These are phyloP conservation scores for Epichloe aotearoae DNA, from an alignment of 2,329 filamentous ascomycete genomes.

Conservation along the genomic window DNA sequence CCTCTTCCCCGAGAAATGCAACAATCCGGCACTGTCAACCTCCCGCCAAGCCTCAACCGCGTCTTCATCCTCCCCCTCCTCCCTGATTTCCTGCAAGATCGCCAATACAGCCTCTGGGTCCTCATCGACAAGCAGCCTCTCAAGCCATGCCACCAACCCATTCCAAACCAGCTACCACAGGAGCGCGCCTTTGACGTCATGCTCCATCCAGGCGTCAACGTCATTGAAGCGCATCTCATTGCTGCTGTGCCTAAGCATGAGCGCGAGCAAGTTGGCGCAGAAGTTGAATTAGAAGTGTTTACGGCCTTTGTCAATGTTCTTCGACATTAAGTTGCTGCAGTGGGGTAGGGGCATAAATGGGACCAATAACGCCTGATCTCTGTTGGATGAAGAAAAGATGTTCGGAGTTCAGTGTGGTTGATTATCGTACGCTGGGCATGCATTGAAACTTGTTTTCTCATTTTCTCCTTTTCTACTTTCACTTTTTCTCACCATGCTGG, in stretches of 20 bases:
- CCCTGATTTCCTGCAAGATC: conserved; percentile 45
- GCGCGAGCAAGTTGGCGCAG: conserved; percentile 42
- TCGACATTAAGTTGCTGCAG: conserved; percentile 15
- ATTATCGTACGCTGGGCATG: background rate
- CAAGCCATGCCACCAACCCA: conserved; percentile 30
- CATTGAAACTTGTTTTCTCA: background rate
- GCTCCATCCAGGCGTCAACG: conserved; percentile 59
- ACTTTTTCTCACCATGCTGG: background rate
- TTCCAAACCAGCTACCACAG: conserved; percentile 41
- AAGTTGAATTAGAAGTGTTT: conserved; percentile 66
- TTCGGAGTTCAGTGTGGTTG: background rate
- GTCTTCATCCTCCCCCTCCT: conserved; percentile 59
- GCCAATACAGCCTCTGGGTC: conserved; percentile 67
- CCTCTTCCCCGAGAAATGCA: conserved; percentile 54
- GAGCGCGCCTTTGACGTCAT: conserved; percentile 65
- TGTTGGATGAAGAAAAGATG: background rate
- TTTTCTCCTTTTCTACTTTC: background rate
- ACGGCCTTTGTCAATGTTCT: conserved; percentile 62
- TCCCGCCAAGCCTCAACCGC: conserved; percentile 54
- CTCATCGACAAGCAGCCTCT: conserved; percentile 53
- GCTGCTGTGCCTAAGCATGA: conserved; percentile 52
- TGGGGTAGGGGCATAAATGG: background rate
- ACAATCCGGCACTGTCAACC: conserved; percentile 58
- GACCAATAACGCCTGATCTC: background rate
- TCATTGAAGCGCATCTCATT: conserved; percentile 65